A percentile compares a stretch with the other conserved stretches of the same genome.
Conservation (phyloP, 1,139 yeast genomes). For the Lodderomyces theae region DNA sequence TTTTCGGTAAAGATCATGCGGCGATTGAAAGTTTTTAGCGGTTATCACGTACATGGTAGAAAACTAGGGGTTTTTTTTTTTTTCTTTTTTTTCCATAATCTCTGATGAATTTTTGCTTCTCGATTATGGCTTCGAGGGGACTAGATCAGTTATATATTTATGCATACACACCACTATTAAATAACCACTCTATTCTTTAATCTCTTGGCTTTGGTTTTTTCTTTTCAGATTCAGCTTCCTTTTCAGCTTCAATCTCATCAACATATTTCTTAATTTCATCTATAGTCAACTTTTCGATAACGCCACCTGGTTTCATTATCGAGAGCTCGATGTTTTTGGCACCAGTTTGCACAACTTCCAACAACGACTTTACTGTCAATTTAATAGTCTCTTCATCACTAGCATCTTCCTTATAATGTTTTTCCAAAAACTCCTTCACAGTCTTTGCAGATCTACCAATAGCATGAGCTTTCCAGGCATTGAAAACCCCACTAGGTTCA, state of each 20-base stretch:
- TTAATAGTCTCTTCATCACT: conserved; percentile 73
- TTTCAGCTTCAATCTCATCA: conserved; percentile 84
- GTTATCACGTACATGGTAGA: too few relatives aligned
- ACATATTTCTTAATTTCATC: conserved; percentile 79
- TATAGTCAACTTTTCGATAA: conserved; percentile 53
- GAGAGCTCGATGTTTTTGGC: conserved; percentile 94
- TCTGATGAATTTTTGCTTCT: too few relatives aligned
- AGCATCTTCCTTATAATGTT: conserved; percentile 71
- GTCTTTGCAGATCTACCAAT: conserved; percentile 96
- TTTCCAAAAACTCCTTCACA: conserved; percentile 92
- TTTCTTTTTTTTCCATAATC: too few relatives aligned
- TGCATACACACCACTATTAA: neutral
- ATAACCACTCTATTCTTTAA: conserved; percentile 8
- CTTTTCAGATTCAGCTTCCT: conserved; percentile 85
- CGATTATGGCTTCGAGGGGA: too few relatives aligned
- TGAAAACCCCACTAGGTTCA: conserved; percentile 96
- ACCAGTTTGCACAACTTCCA: conserved; percentile 98
- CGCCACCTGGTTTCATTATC: conserved; percentile 69
- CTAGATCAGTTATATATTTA: neutral
- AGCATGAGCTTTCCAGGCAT: conserved; percentile 99
- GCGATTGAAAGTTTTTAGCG: too few relatives aligned
- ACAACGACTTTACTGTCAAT: conserved; percentile 78
- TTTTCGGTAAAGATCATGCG: too few relatives aligned
- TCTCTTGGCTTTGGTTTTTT: conserved; percentile 56
- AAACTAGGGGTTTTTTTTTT: too few relatives aligned